A percentile compares a stretch with the other conserved stretches of the same genome.
Evolutionary conservation across 164 flowering plant genomes (phyloP).

Genomic region (Hamamelis virginiana): DNA sequence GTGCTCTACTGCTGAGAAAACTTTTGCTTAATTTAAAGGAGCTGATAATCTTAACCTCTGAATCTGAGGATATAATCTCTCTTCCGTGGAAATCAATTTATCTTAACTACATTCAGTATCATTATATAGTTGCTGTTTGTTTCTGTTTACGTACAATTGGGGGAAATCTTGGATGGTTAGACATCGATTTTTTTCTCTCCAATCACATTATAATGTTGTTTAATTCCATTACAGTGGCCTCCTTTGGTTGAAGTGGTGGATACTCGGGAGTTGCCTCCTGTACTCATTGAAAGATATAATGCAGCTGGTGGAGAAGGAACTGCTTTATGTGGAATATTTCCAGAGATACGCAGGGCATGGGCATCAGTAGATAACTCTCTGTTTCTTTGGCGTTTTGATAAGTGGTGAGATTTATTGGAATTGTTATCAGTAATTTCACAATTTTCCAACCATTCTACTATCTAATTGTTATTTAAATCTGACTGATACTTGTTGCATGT

Average conservation of each 20-base stretch:
- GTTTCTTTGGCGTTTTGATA: constrained; percentile 98
- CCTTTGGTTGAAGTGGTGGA: constrained; percentile 87
- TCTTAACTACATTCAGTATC: no score
- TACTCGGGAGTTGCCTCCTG: constrained; percentile 85
- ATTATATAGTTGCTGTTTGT: no score
- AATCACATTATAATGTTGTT: neutral
- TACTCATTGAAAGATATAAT: constrained; percentile 87
- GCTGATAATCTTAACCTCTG: no score
- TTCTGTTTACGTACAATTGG: neutral
- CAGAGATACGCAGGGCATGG: constrained; percentile 98
- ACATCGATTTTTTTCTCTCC: no score
- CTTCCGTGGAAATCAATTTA: no score
- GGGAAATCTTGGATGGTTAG: neutral
- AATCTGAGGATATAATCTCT: no score
- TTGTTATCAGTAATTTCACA: neutral
- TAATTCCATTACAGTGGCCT: constrained; percentile 79
- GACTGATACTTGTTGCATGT: no score
- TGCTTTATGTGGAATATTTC: constrained; percentile 96
- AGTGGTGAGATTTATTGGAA: constrained; percentile 55
- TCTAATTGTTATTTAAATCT: no score
- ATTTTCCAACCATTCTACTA: no score
- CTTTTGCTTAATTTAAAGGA: no score
- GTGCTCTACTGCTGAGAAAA: no score
- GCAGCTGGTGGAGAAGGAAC: constrained; percentile 98
- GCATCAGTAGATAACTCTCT: constrained; percentile 93